Conservation (phyloP, 805 yeast species). For the Yamadazyma phyllophila region DNA sequence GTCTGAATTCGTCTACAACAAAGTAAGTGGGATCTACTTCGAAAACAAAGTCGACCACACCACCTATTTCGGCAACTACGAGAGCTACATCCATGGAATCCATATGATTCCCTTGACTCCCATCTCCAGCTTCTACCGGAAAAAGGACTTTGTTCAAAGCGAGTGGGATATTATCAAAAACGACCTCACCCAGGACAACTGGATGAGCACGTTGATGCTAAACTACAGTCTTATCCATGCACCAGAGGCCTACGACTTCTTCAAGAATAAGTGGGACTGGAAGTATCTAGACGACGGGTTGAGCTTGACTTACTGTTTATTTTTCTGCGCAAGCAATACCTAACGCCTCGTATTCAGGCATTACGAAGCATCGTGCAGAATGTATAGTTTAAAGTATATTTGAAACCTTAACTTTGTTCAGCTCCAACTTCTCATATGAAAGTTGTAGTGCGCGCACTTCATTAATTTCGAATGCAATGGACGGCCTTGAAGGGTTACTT, state of each 20-base stretch:
- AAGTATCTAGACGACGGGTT: constrained; percentile 16
- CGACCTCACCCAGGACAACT: constrained; percentile 44
- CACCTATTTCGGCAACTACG: constrained; percentile 61
- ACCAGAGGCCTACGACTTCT: constrained; percentile 16
- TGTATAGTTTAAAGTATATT: no score
- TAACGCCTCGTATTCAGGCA: neutral
- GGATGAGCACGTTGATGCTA: constrained; percentile 53
- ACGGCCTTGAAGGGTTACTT: neutral
- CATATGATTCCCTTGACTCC: constrained; percentile 77
- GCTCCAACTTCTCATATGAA: no score
- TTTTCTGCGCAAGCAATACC: constrained; percentile 12
- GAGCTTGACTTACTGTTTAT: constrained; percentile 18
- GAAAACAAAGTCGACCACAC: constrained; percentile 74
- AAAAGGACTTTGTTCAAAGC: constrained; percentile 46
- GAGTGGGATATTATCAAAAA: constrained; percentile 34
- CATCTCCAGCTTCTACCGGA: constrained; percentile 53
- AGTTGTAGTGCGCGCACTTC: no score
- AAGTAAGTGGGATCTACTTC: constrained; percentile 66
- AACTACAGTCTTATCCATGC: constrained; percentile 20
- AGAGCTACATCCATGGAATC: constrained; percentile 71
- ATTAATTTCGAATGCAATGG: neutral
- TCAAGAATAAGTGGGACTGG: constrained; percentile 11
- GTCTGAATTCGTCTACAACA: constrained; percentile 48
- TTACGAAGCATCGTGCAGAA: no score
- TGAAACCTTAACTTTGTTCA: no score